Percentiles rank a stretch among this genome's conserved stretches.
phyloP scores from a whole-genome alignment of 208 protist genomes.

The Leishmania guyanensis region DNA sequence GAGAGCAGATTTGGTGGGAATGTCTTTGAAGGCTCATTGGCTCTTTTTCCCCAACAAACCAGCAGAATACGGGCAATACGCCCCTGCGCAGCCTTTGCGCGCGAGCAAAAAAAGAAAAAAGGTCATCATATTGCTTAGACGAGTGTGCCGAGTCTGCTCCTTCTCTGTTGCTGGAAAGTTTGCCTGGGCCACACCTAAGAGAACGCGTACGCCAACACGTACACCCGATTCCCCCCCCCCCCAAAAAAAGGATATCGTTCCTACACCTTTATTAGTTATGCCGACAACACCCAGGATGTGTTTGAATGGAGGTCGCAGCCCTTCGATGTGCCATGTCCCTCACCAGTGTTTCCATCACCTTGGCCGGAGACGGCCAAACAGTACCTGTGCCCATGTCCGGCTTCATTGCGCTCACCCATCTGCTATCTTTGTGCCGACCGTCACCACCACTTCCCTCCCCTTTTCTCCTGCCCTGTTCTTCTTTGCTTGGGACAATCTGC shows the following conservation, averaged over 20 bases:
- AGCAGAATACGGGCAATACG: too few species aligned
- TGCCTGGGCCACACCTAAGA: background rate
- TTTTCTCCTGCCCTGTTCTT: background rate
- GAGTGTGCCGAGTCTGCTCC: background rate
- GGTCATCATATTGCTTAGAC: background rate
- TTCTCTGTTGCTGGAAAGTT: background rate
- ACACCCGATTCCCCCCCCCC: background rate
- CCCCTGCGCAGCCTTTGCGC: background rate
- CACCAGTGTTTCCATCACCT: background rate
- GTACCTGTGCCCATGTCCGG: background rate
- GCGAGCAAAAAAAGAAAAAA: background rate
- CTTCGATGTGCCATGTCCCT: background rate
- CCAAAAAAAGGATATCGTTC: background rate
- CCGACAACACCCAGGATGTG: background rate
- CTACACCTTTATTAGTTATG: background rate
- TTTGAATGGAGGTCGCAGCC: background rate
- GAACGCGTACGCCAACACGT: background rate
- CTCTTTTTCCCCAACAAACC: too few species aligned
- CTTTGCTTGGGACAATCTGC: background rate
- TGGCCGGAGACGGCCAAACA: background rate
- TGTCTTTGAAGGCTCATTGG: background rate
- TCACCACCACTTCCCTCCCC: background rate
- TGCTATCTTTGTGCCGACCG: background rate
- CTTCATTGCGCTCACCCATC: background rate
- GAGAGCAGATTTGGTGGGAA: background rate